Conservation (phyloP, 345 rosid genomes). For the Reutealis trisperma region DNA sequence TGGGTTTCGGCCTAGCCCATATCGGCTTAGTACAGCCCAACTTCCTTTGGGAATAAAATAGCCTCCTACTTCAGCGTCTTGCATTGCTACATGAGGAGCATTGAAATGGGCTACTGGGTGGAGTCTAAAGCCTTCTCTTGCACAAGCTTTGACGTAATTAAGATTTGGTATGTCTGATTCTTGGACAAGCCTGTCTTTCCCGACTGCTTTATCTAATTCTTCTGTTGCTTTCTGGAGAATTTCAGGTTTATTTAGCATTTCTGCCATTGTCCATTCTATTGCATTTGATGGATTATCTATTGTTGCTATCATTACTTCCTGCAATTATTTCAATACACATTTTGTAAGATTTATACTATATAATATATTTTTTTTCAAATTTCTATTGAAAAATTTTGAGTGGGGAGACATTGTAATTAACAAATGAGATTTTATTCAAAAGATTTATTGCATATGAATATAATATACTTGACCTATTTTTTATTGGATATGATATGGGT, state of each 20-base stretch:
- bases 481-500: too few species aligned
- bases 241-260: conserved; percentile 36
- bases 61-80: conserved; percentile 32
- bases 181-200: conserved; percentile 49
- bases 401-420: too few species aligned
- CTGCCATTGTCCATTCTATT: conserved; percentile 41
- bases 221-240: conserved; percentile 40
- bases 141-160: conserved; percentile 52
- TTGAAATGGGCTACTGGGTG: conserved; percentile 53
- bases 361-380: too few species aligned
- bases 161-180: conserved; percentile 49
- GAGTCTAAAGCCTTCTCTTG: conserved; percentile 51
- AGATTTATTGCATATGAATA: too few species aligned
- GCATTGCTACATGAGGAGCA: conserved; percentile 41
- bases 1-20: conserved; percentile 50
- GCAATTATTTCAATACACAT: neutral
- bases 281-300: conserved; percentile 47
- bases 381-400: too few species aligned
- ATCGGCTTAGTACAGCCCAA: conserved; percentile 40
- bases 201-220: conserved; percentile 49
- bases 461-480: too few species aligned
- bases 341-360: too few species aligned
- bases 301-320: conserved; percentile 46
- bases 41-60: conserved; percentile 63
- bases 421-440: too few species aligned